Conservation (phyloP, 163 green algal genomes). For the Chlamydomonas reinhardtii region DNA sequence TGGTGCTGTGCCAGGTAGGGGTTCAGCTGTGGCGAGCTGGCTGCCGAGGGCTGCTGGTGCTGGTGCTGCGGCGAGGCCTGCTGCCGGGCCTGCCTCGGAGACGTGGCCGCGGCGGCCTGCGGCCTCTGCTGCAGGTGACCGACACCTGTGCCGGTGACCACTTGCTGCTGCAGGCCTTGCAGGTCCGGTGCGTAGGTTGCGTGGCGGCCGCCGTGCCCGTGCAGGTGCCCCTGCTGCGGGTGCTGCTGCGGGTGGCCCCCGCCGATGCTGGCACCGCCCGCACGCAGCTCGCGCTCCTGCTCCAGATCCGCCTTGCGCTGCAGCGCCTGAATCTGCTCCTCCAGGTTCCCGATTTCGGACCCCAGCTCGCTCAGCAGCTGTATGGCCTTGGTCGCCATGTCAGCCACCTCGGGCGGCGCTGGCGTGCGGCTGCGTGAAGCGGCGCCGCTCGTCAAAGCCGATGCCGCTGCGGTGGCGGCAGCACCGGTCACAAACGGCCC, state of each 20-base stretch:
- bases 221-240: neutral
- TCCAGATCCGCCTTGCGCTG: slow-evolving; percentile 19
- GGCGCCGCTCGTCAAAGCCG: neutral
- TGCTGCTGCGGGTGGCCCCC: neutral
- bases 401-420: neutral
- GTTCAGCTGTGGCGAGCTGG: neutral
- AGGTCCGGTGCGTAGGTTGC: neutral
- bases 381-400: slow-evolving; percentile 16
- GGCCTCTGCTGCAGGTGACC: no score
- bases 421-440: neutral
- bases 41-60: no score
- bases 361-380: slow-evolving; percentile 36
- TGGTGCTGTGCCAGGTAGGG: neutral
- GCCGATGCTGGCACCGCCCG: neutral
- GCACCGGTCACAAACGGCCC: no score
- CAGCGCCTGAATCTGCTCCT: slow-evolving; percentile 21
- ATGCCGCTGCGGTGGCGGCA: neutral
- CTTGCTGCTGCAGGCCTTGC: neutral
- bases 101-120: neutral
- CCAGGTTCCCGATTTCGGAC: slow-evolving; percentile 28
- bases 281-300: neutral
- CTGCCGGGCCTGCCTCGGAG: no score
- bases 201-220: neutral
- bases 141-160: no score
- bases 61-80: neutral